phyloP scores from a whole-genome alignment of 2,329 filamentous ascomycete genomes.

The Fusarium sp. region DNA sequence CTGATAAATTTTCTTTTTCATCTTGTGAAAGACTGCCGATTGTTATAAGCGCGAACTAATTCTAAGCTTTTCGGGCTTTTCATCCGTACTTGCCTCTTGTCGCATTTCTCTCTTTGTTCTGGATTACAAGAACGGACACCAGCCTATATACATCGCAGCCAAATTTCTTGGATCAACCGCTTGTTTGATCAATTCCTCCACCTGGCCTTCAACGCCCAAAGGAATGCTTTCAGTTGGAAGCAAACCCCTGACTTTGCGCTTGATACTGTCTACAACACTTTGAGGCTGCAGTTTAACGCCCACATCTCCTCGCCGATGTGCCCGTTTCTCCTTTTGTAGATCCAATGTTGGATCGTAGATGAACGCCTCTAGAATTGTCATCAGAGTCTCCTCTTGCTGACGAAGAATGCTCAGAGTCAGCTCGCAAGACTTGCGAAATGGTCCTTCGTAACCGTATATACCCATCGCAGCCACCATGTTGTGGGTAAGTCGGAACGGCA shows the following conservation, averaged over 20 bases:
- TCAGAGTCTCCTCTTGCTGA: conserved; percentile 93
- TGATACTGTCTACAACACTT: conserved; percentile 89
- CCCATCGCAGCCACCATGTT: conserved; percentile 99
- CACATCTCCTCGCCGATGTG: conserved; percentile 49
- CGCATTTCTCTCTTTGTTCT: background rate
- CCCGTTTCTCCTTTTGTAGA: conserved; percentile 74
- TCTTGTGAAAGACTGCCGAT: background rate
- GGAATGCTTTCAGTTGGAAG: conserved; percentile 90
- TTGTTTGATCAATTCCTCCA: conserved; percentile 91
- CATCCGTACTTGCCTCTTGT: background rate
- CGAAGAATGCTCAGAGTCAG: conserved; percentile 84
- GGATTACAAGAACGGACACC: conserved; percentile 68
- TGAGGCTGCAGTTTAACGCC: conserved; percentile 63
- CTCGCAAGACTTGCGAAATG: conserved; percentile 91
- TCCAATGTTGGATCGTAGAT: conserved; percentile 97
- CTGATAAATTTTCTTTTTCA: background rate
- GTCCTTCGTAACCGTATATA: conserved; percentile 90
- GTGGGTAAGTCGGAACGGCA: conserved; percentile 96
- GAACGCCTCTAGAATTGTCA: conserved; percentile 97
- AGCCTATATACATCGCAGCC: conserved; percentile 96
- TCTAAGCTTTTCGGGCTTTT: background rate
- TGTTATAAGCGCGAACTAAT: background rate
- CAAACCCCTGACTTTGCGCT: conserved; percentile 84
- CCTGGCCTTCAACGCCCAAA: conserved; percentile 93
- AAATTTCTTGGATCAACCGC: conserved; percentile 83